These are phyloP conservation scores for Elsinoe necatrix DNA, from an alignment of 2,329 filamentous ascomycete genomes.

Conservation along the genomic window DNA sequence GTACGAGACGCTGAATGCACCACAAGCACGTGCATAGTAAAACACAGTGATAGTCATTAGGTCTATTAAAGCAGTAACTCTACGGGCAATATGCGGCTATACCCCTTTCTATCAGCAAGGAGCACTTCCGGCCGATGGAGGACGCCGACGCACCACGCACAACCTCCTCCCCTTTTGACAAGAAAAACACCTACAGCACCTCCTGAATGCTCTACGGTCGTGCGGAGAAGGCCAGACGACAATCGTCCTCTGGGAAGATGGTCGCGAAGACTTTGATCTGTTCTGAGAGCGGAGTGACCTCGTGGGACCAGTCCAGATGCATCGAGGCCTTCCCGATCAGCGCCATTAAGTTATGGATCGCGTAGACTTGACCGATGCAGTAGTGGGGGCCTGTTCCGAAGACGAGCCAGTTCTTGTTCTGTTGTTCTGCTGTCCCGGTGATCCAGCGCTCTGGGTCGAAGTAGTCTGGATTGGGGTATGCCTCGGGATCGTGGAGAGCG, in stretches of 20 bases:
- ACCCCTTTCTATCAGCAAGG: conserved; percentile 3
- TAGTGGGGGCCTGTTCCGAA: conserved; percentile 87
- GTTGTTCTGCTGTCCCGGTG: conserved; percentile 76
- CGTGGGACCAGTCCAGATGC: conserved; percentile 69
- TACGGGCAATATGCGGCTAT: not conserved
- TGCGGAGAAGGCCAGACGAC: conserved; percentile 2
- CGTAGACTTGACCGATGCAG: conserved; percentile 90
- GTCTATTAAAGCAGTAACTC: not conserved
- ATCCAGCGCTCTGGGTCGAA: conserved; percentile 93
- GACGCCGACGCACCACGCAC: not conserved
- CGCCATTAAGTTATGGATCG: conserved; percentile 76
- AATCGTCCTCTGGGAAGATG: conserved; percentile 74
- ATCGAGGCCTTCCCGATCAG: conserved; percentile 79
- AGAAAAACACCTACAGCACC: not conserved
- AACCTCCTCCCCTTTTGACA: not conserved
- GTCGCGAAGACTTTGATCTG: conserved; percentile 98
- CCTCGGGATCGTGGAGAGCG: conserved; percentile 82
- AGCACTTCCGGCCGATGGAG: conserved; percentile 14
- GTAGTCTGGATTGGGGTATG: conserved; percentile 79
- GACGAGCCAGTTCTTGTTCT: conserved; percentile 93
- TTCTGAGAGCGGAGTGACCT: conserved; percentile 73
- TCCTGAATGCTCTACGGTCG: not conserved
- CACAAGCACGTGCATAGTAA: too few species aligned
- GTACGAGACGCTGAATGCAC: too few species aligned
- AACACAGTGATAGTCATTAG: not conserved